phyloP scores from a whole-genome alignment of 768 basidiomycete species.

The Omphalotus guepiniiformis region DNA sequence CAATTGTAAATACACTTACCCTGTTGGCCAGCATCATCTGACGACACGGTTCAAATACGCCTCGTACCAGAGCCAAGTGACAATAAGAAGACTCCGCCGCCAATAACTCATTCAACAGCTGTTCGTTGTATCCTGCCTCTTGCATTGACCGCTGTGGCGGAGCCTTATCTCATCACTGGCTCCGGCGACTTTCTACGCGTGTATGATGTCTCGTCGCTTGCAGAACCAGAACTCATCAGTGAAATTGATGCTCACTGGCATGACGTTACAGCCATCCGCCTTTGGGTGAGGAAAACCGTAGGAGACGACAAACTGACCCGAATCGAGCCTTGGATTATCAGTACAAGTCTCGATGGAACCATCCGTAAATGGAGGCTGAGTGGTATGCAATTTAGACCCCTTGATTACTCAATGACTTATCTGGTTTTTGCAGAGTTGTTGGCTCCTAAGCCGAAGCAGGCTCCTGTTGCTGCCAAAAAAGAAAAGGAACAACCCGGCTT shows the following conservation, averaged over 20 bases:
- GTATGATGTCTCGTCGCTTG: slow-evolving; percentile 68
- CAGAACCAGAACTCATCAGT: slow-evolving; percentile 66
- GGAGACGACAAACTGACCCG: slow-evolving; percentile 35
- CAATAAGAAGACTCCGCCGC: slow-evolving; percentile 37
- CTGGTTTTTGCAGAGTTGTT: slow-evolving; percentile 36
- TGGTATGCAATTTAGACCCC: slow-evolving; percentile 40
- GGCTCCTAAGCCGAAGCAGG: slow-evolving; percentile 23
- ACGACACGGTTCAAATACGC: slow-evolving; percentile 74
- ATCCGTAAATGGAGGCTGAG: slow-evolving; percentile 80
- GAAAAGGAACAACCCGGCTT: slow-evolving; percentile 25
- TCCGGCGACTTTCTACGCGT: slow-evolving; percentile 79
- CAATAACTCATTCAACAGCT: slow-evolving; percentile 55
- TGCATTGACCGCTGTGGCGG: slow-evolving; percentile 53
- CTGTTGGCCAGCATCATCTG: slow-evolving; percentile 87
- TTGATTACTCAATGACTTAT: too few species aligned
- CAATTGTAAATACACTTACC: background rate
- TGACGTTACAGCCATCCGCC: slow-evolving; percentile 71
- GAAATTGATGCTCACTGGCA: slow-evolving; percentile 88
- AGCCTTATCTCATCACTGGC: slow-evolving; percentile 78
- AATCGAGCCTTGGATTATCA: slow-evolving; percentile 79
- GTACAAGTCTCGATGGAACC: slow-evolving; percentile 81
- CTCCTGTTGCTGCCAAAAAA: slow-evolving; percentile 10
- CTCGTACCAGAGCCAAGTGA: slow-evolving; percentile 20
- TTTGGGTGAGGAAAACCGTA: slow-evolving; percentile 59
- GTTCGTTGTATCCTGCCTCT: slow-evolving; percentile 76